A percentile compares a stretch with the other conserved stretches of the same genome.
Evolutionary conservation across 2,329 filamentous ascomycete species (phyloP).

Genomic region (Intubia oerlemansii): DNA sequence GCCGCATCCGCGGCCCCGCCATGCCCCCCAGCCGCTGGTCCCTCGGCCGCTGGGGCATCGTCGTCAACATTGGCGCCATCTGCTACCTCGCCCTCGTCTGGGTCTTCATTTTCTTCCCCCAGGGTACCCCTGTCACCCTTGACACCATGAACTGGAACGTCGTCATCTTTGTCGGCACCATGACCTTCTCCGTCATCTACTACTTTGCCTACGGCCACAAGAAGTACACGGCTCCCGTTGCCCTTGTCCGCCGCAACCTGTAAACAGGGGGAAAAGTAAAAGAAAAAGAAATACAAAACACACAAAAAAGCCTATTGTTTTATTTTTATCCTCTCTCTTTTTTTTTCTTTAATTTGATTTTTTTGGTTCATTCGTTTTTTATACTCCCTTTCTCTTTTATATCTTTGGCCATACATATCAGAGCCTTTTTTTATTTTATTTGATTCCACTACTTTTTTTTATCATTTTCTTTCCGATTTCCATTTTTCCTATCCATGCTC

Average conservation of each 20-base stretch:
- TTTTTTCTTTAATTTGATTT: too few relatives aligned
- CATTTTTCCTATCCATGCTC: too few relatives aligned
- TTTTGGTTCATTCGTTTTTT: too few relatives aligned
- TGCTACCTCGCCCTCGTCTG: slow-evolving; percentile 22
- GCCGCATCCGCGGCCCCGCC: slow-evolving; percentile 17
- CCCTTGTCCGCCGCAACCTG: slow-evolving; percentile 9
- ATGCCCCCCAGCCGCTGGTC: slow-evolving; percentile 19
- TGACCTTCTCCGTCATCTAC: slow-evolving; percentile 18
- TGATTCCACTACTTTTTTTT: too few relatives aligned
- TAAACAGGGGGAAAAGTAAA: too few relatives aligned
- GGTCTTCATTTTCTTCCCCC: slow-evolving; percentile 27
- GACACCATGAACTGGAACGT: slow-evolving; percentile 27
- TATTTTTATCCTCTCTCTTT: too few relatives aligned
- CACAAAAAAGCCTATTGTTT: too few relatives aligned
- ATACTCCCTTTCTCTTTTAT: too few relatives aligned
- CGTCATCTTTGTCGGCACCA: slow-evolving; percentile 19
- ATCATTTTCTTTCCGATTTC: too few relatives aligned
- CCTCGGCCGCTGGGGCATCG: slow-evolving; percentile 19
- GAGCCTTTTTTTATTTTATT: too few relatives aligned
- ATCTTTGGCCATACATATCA: too few relatives aligned
- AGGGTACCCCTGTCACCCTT: slow-evolving; percentile 14
- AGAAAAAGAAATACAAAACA: too few relatives aligned
- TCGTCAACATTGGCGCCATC: slow-evolving; percentile 20
- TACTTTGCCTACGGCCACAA: slow-evolving; percentile 14
- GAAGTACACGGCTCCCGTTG: slow-evolving; percentile 9